Evolutionary conservation across 2,329 filamentous ascomycete genomes (phyloP), one percentile per base, ranked within the genome.

Genomic region (Trichoderma sp.): DNA sequence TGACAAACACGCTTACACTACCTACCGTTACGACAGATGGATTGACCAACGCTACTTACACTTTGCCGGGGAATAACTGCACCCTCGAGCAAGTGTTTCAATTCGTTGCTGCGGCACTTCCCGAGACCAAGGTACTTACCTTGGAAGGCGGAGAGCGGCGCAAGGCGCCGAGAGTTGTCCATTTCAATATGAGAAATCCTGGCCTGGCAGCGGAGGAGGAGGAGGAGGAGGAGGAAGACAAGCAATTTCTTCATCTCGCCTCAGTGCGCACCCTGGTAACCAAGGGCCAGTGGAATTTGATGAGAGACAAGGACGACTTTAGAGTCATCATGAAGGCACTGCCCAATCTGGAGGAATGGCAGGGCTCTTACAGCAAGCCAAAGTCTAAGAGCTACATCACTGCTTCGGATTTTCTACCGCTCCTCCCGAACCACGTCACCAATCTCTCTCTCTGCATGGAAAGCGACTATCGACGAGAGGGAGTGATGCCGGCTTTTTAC

Each of bases 251-350:
- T 10, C 73, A 78, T 24, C 80, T 91, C 3, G 77, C 81, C 3
- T 85, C 86, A 3, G 85, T 93, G 37, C 85, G 85, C 65, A 92
- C 90, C 0, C 83, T 93, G 24, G 86, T 93, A 54, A 90, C 90
- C 78, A 89, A 90, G 73, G 91, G 91, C 7, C 90, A 92, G 72
- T 94, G 91, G 91, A 93, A 93, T 75, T 83, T 93, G 32, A 90
- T 92, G 77, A 84, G 91, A 58, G 82, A 85, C 18, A 81, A 86
- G 54, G 80, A 82, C 21, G 90, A 93, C 76, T 93, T 91, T 78
- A 79, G 83, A 68, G 83, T 83, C 63, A 84, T 94, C 60, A 82
- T 87, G 24, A 77, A 80, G 14, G 90, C 90, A 5, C 77, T 93
- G 54, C 91, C 91, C 1, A 89, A 87, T 70, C 79, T 93, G n/a